Conservation (phyloP, 2,329 filamentous ascomycete species). For the Epichloe aotearoae region DNA sequence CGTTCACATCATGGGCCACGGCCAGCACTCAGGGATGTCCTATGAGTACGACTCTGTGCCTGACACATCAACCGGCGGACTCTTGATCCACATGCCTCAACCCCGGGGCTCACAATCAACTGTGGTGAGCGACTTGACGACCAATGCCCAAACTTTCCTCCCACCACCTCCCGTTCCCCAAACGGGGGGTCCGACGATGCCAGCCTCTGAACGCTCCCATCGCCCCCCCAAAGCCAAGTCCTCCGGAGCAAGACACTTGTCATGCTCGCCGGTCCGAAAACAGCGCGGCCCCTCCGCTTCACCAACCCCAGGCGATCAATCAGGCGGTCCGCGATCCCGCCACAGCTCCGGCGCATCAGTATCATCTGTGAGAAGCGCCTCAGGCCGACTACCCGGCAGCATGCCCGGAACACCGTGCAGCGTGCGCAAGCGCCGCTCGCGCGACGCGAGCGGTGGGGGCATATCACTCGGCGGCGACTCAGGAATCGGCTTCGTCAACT, state of each 20-base stretch:
- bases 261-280: slow-evolving; percentile 29
- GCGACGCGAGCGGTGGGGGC: slow-evolving; percentile 20
- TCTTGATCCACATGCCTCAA: slow-evolving; percentile 44
- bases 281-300: slow-evolving; percentile 26
- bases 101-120: slow-evolving; percentile 22
- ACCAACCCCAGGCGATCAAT: slow-evolving; percentile 22
- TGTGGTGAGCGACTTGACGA: slow-evolving; percentile 21
- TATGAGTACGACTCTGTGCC: slow-evolving; percentile 25
- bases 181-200: neutral
- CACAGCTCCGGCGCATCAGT: slow-evolving; percentile 27
- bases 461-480: slow-evolving; percentile 15
- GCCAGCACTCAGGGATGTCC: slow-evolving; percentile 25
- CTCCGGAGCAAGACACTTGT: slow-evolving; percentile 37
- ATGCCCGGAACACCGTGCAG: slow-evolving; percentile 27
- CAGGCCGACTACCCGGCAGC: slow-evolving; percentile 19
- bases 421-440: slow-evolving; percentile 26
- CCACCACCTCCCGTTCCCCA: slow-evolving; percentile 16
- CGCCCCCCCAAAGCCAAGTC: slow-evolving; percentile 40
- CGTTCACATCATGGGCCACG: slow-evolving; percentile 27
- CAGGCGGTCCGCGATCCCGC: slow-evolving; percentile 17
- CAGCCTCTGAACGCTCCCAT: slow-evolving; percentile 24
- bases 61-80: slow-evolving; percentile 22
- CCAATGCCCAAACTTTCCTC: slow-evolving; percentile 23
- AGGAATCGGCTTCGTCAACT: slow-evolving; percentile 68
- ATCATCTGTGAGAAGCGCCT: slow-evolving; percentile 22